Evolutionary conservation across 257 asterid genomes (phyloP), one percentile per base, ranked within the genome.

Genomic region (Buddleja alternifolia): DNA sequence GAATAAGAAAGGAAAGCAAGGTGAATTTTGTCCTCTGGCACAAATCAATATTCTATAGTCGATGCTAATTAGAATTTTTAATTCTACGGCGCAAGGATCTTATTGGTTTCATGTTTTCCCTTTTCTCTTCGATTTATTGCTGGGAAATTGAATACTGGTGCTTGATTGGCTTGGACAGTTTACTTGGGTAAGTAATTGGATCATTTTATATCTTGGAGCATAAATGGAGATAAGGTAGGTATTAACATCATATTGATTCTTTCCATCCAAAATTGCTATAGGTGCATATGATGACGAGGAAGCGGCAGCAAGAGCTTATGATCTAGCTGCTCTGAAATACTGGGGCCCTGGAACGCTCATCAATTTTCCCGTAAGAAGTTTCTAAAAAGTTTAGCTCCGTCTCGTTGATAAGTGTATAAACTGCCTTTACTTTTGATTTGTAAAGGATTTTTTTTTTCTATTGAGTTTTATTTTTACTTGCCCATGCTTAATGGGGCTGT

Each of bases 211-310:
- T 29, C 68, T 63, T 63, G 61, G 53, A 53, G 57, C 59, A 52
- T 66, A 57, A 40, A 16, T 54, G 42, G 74, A 9, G 7, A 60
- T 12, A 4, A 16, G 36, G 51, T 29, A 32, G n/a, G n/a, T n/a
- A 32, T 60, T 24, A 53, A 34, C 16, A 1, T 21, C 40, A 19
- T 50, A 39, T 45, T 79, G 74, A 81, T 63, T 44, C 16, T 67
- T 74, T 72, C 65, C 23, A 60, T 70, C 10, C 44, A 60, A 67
- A 66, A 60, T 73, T 61, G 36, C 63, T 73, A 5, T 66, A 90
- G 99, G 99, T 73, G 99, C 99, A 39, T 93, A 93, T 75, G 99
- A 93, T 77, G 99, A 93, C 8, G 99, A 93, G 88, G 99, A 90
- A 68, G 99, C 99, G 71, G 97, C 99, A 53, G 97, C 99, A 67